Conservation (phyloP, 139 green algal species). For the Zygnema circumcarinatum region DNA sequence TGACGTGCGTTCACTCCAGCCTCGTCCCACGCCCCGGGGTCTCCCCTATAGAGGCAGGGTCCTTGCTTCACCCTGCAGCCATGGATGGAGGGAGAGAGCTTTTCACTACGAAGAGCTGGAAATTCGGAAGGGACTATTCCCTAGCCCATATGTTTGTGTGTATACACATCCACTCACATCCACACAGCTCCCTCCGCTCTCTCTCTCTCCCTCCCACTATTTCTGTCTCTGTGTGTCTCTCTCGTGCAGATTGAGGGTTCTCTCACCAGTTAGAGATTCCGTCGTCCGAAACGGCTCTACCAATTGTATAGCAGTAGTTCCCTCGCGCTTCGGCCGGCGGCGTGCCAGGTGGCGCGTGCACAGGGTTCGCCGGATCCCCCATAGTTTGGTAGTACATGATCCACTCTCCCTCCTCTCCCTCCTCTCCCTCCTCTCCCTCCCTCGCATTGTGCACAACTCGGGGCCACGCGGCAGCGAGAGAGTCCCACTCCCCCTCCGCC, state of each 20-base stretch:
- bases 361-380: slow-evolving; percentile 16
- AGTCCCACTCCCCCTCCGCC: neutral
- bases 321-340: neutral
- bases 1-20: slow-evolving; percentile 16
- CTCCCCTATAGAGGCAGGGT: neutral
- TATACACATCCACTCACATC: no score
- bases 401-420: no score
- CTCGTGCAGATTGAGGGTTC: no score
- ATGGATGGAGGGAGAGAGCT: no score
- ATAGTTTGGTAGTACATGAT: slow-evolving; percentile 30
- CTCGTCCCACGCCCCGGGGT: slow-evolving; percentile 20
- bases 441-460: neutral
- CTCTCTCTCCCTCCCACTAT: no score
- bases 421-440: no score
- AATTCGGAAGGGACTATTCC: no score
- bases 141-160: no score
- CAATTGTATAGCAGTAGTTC: slow-evolving; percentile 40
- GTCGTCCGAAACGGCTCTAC: neutral
- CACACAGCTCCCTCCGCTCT: no score
- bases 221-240: no score
- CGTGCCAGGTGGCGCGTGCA: neutral
- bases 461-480: slow-evolving; percentile 16
- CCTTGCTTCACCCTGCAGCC: slow-evolving; percentile 26
- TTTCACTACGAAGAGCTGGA: no score
- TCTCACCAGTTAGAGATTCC: slow-evolving; percentile 18